Evolutionary conservation across 176 grass and related monocot species (phyloP), one percentile per base, ranked within the genome.

Genomic region (Carex cristatella): DNA sequence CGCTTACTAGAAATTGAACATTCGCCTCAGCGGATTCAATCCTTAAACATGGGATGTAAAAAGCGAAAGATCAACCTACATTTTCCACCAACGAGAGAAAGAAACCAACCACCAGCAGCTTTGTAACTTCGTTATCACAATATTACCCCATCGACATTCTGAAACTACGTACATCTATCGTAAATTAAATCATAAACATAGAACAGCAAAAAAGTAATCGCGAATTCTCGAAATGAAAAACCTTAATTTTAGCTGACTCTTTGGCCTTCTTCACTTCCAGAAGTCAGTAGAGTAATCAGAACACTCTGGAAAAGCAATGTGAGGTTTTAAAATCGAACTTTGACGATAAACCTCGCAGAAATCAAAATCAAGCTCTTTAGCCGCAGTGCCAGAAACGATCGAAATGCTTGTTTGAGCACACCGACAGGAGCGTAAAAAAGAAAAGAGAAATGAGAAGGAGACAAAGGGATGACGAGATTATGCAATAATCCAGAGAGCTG

Each of bases 71-170:
- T 56, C 63, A 83, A 69, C 63, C 79, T 31, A 83, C 81, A 69
- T 83, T 35, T 27, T 69, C 63, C 81, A 83, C 81, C 62, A 67
- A 67, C 59, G 49, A 37, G 40, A 81, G 81, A 83, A 69, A 81
- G 59, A 69, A 16, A 83, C 61, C 44, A 55, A 49, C 63, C 63
- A 83, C 63, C 81, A 33, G 65, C 69, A 51, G 10, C 42, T 30
- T 1, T 30, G 4, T 32, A 63, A 61, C 38, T 65, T 65, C 35
- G 2, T 42, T 83, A 33, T 67, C 65, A 79, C 81, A 55, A 27
- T 16, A 67, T 55, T 33, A 83, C 44, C 37, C 63, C 13, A 55
- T 67, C 27, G 0, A 18, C 65, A 65, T 46, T 6, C 33, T 63
- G n/a, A 82, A 31, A 44, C 61, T 19, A 63, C 38, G 19, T 27